A percentile compares a stretch with the other conserved stretches of the same genome.
Evolutionary conservation across 2,329 filamentous ascomycete species (phyloP).

Genomic region (Sporothrix euskadiensis): DNA sequence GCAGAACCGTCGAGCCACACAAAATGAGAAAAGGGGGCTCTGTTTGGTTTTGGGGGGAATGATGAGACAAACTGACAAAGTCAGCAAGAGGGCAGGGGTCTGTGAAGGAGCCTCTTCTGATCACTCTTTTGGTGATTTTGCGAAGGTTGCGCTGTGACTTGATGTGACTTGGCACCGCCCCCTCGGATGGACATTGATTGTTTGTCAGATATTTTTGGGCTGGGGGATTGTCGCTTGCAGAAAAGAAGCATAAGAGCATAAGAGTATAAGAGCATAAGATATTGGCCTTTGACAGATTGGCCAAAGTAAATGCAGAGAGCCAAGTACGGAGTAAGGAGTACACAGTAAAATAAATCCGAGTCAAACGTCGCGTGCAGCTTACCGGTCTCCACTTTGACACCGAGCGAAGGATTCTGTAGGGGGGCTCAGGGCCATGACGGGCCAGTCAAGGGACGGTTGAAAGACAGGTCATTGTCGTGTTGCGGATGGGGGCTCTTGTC

Average conservation of each 20-base stretch:
- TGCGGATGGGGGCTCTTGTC: neutral
- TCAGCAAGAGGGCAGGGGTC: neutral
- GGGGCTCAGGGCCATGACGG: neutral
- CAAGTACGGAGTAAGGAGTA: neutral
- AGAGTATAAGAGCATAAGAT: no score
- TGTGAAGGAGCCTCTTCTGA: neutral
- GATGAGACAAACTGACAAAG: neutral
- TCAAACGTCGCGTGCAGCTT: neutral
- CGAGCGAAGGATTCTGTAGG: slow-evolving; percentile 3
- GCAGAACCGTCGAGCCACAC: neutral
- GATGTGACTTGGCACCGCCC: neutral
- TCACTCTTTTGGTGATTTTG: neutral
- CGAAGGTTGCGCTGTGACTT: neutral
- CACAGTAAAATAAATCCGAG: neutral
- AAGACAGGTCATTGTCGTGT: neutral
- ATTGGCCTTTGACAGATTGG: neutral
- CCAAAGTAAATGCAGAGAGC: neutral
- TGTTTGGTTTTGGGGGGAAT: neutral
- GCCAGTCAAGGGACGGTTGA: neutral
- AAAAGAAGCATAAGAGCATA: no score
- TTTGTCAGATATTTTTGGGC: neutral
- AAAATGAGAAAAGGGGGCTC: neutral
- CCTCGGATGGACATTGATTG: neutral
- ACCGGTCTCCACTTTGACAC: neutral
- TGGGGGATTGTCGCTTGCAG: neutral